phyloP scores from a whole-genome alignment of 1,284 basidiomycete genomes.

The Hymenochaete sp. region DNA sequence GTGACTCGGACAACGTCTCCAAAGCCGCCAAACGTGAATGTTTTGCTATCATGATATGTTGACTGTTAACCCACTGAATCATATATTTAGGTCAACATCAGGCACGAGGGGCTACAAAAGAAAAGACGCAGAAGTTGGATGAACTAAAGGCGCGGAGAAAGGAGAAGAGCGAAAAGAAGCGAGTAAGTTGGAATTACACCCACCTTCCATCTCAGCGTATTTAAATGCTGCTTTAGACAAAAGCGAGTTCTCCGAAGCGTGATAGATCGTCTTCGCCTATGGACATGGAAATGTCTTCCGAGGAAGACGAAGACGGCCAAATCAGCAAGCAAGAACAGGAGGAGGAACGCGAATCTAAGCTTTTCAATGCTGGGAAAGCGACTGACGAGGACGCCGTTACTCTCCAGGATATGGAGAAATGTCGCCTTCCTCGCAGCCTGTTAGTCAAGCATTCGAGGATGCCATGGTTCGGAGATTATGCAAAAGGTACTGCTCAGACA shows the following conservation, averaged over 20 bases:
- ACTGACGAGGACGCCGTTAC: slow-evolving; percentile 46
- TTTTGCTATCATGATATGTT: slow-evolving; percentile 6
- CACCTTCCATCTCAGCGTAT: slow-evolving; percentile 1
- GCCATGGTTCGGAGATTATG: slow-evolving; percentile 72
- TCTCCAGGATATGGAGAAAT: slow-evolving; percentile 47
- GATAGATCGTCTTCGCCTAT: slow-evolving; percentile 65
- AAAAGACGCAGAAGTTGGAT: slow-evolving; percentile 73
- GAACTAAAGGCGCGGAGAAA: slow-evolving; percentile 78
- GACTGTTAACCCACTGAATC: slow-evolving; percentile 15
- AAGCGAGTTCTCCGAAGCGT: slow-evolving; percentile 47
- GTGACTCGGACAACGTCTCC: slow-evolving; percentile 49
- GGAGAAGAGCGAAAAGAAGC: slow-evolving; percentile 70
- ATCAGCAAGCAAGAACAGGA: slow-evolving; percentile 60
- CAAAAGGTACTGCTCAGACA: slow-evolving; percentile 53
- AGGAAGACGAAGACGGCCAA: slow-evolving; percentile 65
- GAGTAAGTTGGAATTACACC: slow-evolving; percentile 34
- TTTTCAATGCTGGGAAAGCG: slow-evolving; percentile 37
- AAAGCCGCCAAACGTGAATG: slow-evolving; percentile 65
- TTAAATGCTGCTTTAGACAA: slow-evolving; percentile 28
- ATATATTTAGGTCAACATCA: slow-evolving; percentile 54
- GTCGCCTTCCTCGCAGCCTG: slow-evolving; percentile 53
- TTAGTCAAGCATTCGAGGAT: slow-evolving; percentile 57
- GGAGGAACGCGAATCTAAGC: slow-evolving; percentile 53
- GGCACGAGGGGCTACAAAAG: slow-evolving; percentile 71
- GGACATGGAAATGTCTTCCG: slow-evolving; percentile 73